Percentiles rank a stretch among this genome's conserved stretches.
phyloP scores from a whole-genome alignment of 2,329 filamentous ascomycete genomes.

The Microsporum ferrugineum region DNA sequence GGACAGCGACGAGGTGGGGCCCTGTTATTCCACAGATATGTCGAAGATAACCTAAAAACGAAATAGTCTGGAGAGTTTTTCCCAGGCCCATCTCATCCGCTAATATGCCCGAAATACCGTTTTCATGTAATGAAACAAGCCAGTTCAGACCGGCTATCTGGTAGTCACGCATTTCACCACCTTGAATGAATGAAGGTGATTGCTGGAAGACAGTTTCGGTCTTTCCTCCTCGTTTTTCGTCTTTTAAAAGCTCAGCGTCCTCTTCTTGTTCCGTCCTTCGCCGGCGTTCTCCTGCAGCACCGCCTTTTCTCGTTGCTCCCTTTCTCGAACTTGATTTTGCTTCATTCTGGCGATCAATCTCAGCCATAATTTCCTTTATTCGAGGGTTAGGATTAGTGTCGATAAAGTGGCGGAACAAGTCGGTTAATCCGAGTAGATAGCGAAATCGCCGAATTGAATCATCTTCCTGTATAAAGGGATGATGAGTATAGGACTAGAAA shows the following conservation, averaged over 20 bases:
- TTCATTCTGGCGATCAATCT: constrained; percentile 87
- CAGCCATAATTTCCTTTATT: constrained; percentile 83
- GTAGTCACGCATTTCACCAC: constrained; percentile 85
- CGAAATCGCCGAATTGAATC: constrained; percentile 89
- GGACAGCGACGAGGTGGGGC: constrained; percentile 82
- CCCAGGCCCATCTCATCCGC: constrained; percentile 98
- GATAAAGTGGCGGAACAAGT: constrained; percentile 97
- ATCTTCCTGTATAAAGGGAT: constrained; percentile 56
- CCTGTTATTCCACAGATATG: constrained; percentile 83
- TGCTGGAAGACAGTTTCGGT: constrained; percentile 88
- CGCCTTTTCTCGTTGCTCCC: constrained; percentile 66
- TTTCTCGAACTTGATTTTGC: constrained; percentile 63
- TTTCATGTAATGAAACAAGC: constrained; percentile 95
- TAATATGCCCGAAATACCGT: constrained; percentile 94
- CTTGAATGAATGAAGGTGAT: constrained; percentile 78
- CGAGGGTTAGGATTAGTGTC: constrained; percentile 92
- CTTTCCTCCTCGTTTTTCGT: constrained; percentile 78
- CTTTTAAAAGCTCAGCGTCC: constrained; percentile 74
- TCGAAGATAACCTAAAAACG: constrained; percentile 87
- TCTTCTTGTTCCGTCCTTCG: constrained; percentile 95
- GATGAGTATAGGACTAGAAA: constrained; percentile 11
- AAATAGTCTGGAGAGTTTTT: constrained; percentile 94
- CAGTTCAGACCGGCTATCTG: constrained; percentile 93
- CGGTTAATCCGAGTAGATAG: constrained; percentile 87
- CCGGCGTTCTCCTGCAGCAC: constrained; percentile 63